phyloP scores from a whole-genome alignment of 2,329 filamentous ascomycete genomes.

The Arthrobotrys pseudoclavata region DNA sequence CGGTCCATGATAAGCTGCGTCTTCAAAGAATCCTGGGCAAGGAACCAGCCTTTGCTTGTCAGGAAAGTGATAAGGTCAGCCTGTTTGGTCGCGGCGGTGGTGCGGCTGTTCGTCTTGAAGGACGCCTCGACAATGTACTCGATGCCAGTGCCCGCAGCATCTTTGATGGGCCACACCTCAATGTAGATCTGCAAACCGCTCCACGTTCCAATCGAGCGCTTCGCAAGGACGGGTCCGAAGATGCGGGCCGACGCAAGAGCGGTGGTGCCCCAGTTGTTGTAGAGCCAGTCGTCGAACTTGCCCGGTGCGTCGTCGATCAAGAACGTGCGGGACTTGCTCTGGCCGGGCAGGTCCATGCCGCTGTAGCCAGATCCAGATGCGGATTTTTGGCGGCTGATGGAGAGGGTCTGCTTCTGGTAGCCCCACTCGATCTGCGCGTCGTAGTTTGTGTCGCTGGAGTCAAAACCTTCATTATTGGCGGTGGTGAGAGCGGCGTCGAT shows the following conservation, averaged over 20 bases:
- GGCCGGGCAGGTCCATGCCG: slow-evolving; percentile 63
- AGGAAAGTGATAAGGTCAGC: slow-evolving; percentile 61
- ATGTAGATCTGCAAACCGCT: slow-evolving; percentile 64
- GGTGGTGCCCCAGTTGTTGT: slow-evolving; percentile 63
- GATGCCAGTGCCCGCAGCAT: slow-evolving; percentile 61
- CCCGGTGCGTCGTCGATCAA: slow-evolving; percentile 64
- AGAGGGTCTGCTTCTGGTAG: slow-evolving; percentile 66
- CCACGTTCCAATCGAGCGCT: slow-evolving; percentile 64
- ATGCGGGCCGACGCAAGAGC: slow-evolving; percentile 63
- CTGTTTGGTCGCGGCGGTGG: slow-evolving; percentile 60
- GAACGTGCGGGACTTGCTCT: slow-evolving; percentile 61
- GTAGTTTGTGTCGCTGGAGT: slow-evolving; percentile 64
- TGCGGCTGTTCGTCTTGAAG: slow-evolving; percentile 63
- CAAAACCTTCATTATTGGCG: slow-evolving; percentile 65
- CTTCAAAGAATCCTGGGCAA: slow-evolving; percentile 63
- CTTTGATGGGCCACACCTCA: slow-evolving; percentile 65
- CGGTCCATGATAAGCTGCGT: slow-evolving; percentile 64
- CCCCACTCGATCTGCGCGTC: slow-evolving; percentile 66
- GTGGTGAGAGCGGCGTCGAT: slow-evolving; percentile 64
- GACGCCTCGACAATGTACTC: slow-evolving; percentile 64
- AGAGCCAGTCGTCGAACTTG: slow-evolving; percentile 64
- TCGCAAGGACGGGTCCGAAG: slow-evolving; percentile 65
- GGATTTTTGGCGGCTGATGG: slow-evolving; percentile 65
- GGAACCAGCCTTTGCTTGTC: slow-evolving; percentile 64
- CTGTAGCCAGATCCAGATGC: slow-evolving; percentile 62